phyloP scores from a whole-genome alignment of 257 asterid species.

The Lithospermum erythrorhizon region DNA sequence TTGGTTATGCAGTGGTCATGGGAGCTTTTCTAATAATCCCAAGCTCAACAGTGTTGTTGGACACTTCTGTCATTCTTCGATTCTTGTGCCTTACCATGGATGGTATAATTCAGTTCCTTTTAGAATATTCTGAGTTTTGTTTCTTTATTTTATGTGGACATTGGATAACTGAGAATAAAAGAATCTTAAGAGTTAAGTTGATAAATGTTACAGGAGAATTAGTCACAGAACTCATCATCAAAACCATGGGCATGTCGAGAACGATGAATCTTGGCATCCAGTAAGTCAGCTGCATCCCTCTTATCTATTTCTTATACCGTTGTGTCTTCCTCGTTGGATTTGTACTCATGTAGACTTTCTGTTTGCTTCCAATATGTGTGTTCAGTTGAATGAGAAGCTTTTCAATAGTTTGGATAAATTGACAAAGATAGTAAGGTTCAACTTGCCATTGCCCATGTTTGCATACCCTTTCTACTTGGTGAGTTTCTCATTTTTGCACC shows the following conservation, averaged over 20 bases:
- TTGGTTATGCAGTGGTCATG: constrained; percentile 79
- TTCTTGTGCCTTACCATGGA: constrained; percentile 97
- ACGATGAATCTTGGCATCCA: constrained; percentile 94
- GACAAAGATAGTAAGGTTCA: constrained; percentile 43
- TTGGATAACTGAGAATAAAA: too few species aligned
- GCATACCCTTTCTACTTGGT: constrained; percentile 63
- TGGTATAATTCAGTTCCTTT: constrained; percentile 40
- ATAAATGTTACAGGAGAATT: constrained; percentile 53
- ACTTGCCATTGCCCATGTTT: constrained; percentile 55
- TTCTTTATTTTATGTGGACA: neutral
- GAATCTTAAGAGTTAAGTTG: neutral
- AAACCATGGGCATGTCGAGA: constrained; percentile 95
- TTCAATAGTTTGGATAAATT: constrained; percentile 19
- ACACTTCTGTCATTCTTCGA: constrained; percentile 87
- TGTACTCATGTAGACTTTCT: neutral
- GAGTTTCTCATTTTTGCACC: constrained; percentile 2
- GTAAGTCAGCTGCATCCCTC: constrained; percentile 25
- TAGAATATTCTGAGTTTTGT: neutral
- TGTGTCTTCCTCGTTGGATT: neutral
- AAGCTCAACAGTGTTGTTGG: constrained; percentile 82
- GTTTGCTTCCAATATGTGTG: neutral
- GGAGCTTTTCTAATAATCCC: constrained; percentile 74
- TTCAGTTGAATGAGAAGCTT: constrained; percentile 39
- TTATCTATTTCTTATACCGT: neutral
- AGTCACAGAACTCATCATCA: constrained; percentile 98